Percentiles rank a stretch among this genome's conserved stretches.
phyloP scores from a whole-genome alignment of 2,329 filamentous ascomycete species.

The Blastomyces emzantsi region DNA sequence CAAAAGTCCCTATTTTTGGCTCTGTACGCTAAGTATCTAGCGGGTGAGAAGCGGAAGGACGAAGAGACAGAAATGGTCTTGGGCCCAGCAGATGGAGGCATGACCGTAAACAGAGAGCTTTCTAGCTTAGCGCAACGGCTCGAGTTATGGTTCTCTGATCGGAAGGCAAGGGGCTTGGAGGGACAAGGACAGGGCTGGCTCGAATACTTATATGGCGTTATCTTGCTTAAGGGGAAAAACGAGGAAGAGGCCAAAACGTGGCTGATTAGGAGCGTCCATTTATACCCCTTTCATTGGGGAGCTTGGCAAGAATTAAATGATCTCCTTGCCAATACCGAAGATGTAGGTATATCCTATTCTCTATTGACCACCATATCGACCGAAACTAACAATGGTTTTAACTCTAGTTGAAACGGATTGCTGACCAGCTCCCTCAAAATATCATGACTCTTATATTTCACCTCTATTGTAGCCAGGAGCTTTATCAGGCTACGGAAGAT shows the following conservation, averaged over 20 bases:
- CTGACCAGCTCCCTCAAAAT: slow-evolving; percentile 69
- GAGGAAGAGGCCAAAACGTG: slow-evolving; percentile 75
- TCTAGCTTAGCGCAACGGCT: slow-evolving; percentile 64
- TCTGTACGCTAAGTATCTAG: slow-evolving; percentile 84
- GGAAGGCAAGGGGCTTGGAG: slow-evolving; percentile 51
- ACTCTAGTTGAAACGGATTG: slow-evolving; percentile 58
- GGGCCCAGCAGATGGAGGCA: slow-evolving; percentile 81
- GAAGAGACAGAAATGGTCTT: slow-evolving; percentile 97
- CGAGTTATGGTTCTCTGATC: slow-evolving; percentile 68
- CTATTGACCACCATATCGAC: slow-evolving; percentile 6
- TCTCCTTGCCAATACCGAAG: slow-evolving; percentile 68
- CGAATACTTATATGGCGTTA: slow-evolving; percentile 73
- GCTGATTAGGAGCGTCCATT: slow-evolving; percentile 77
- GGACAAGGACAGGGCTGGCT: slow-evolving; percentile 78
- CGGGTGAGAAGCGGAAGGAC: slow-evolving; percentile 91
- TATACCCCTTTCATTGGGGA: slow-evolving; percentile 94
- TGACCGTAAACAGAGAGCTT: slow-evolving; percentile 77
- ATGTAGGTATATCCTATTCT: slow-evolving; percentile 47
- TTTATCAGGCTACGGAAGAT: slow-evolving; percentile 73
- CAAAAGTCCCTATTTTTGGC: slow-evolving; percentile 89
- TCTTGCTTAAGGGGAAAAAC: slow-evolving; percentile 83
- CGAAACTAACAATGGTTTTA: slow-evolving; percentile 17
- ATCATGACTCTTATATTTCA: slow-evolving; percentile 94
- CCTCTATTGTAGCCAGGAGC: slow-evolving; percentile 78
- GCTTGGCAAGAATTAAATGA: slow-evolving; percentile 89